These are phyloP conservation scores for Leptographium lundbergii DNA, from an alignment of 2,329 filamentous ascomycete genomes.

Conservation along the genomic window DNA sequence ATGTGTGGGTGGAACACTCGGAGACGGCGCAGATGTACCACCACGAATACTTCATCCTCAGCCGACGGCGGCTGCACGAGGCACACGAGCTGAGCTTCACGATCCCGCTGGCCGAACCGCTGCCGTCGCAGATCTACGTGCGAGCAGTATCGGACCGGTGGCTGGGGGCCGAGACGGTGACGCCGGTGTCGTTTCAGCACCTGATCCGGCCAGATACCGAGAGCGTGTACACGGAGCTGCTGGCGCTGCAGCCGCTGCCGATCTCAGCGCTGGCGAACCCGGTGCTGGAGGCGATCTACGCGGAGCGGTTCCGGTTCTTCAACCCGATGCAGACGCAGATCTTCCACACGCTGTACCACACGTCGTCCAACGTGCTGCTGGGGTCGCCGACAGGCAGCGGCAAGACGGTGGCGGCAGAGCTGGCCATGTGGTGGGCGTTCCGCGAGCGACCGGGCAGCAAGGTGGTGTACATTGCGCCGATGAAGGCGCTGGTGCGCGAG, in stretches of 20 bases:
- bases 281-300: conserved; percentile 76
- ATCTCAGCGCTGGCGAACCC: conserved; percentile 81
- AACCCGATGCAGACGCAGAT: conserved; percentile 99
- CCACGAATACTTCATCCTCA: conserved; percentile 92
- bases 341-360: conserved; percentile 93
- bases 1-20: conserved; percentile 98
- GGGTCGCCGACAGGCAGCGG: conserved; percentile 95
- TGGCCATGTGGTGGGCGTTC: conserved; percentile 99
- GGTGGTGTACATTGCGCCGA: conserved; percentile 96
- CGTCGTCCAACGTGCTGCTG: conserved; percentile 78
- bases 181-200: conserved; percentile 93
- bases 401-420: conserved; percentile 89
- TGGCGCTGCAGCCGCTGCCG: conserved; percentile 82
- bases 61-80: conserved; percentile 77
- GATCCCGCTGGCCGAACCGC: conserved; percentile 82
- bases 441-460: conserved; percentile 88
- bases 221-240: conserved; percentile 87
- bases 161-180: conserved; percentile 92
- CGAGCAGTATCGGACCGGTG: conserved; percentile 89
- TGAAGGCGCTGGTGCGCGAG: conserved; percentile 96
- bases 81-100: conserved; percentile 98
- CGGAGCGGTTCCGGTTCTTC: conserved; percentile 83
- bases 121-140: conserved; percentile 93
- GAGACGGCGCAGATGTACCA: conserved; percentile 97
- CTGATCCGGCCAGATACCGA: conserved; percentile 95